Evolutionary conservation across 140 eudicot species (phyloP), one percentile per base, ranked within the genome.

Genomic region (Senecio squalidus): DNA sequence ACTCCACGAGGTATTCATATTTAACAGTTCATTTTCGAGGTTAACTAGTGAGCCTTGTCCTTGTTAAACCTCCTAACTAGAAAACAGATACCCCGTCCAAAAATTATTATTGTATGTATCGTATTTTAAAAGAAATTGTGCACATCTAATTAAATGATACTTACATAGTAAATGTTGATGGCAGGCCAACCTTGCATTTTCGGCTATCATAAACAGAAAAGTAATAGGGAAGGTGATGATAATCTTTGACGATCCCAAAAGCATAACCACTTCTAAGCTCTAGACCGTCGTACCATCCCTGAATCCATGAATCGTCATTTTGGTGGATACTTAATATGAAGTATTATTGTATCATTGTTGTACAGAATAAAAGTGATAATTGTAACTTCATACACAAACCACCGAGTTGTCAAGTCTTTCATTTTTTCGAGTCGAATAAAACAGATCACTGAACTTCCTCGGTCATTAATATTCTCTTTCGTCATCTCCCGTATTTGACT

Each of bases 171-270:
- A 31, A 71, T 3, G 17, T 62, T 46, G 26, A 67, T 76, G 67
- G 71, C 89, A 91, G 98, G 89, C 80, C 1, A 38, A 81, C 53
- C 91, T 81, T 67, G 96, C 93, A 10, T 92, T 92, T 60, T 66
- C 73, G 23, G 95, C 88, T 27, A 76, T 92, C 18, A 81, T 74
- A 55, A 94, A 92, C 29, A 64, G 98, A 59, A 86, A 82, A 56
- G 96, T 72, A n/a, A 84, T 82, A 13, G 98, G 98, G 62, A 92
- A 92, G 80, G 93, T 92, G 73, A 74, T 92, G 85, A 75, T 92
- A 56, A 74, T 61, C 24, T 75, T 92, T 17, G 83, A 87, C 50
- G 94, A 83, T 62, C 65, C 62, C 54, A 78, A 62, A 39, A 23
- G 62, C 27, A 62, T 34, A 45, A 60, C 75, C 51, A 50, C 71